Evolutionary conservation across 768 basidiomycete genomes (phyloP).

Genomic region (Pleurotus cornucopiae): DNA sequence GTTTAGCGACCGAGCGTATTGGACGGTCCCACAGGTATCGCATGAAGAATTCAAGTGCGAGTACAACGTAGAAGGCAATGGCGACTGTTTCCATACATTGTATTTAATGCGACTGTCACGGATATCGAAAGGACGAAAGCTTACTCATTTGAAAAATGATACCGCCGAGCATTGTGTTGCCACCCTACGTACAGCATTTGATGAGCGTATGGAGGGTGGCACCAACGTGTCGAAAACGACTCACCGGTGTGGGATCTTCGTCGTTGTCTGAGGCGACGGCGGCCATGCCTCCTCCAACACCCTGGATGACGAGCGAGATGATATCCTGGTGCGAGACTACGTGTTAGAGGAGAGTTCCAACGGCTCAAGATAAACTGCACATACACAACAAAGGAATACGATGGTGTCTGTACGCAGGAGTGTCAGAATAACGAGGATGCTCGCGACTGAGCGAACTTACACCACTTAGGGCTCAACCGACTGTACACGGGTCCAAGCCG

Average conservation of each 20-base stretch:
- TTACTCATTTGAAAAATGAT: constrained; percentile 55
- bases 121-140: neutral
- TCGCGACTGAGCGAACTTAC: constrained; percentile 23
- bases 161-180: constrained; percentile 56
- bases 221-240: constrained; percentile 6
- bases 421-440: neutral
- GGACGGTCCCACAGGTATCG: constrained; percentile 35
- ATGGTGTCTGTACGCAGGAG: constrained; percentile 29
- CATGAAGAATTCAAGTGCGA: constrained; percentile 41
- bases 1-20: constrained; percentile 24
- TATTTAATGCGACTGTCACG: neutral
- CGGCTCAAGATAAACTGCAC: neutral
- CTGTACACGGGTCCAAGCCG: constrained; percentile 43
- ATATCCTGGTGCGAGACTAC: constrained; percentile 35
- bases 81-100: constrained; percentile 24
- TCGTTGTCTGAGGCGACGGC: constrained; percentile 23
- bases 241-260: constrained; percentile 4
- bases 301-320: constrained; percentile 60
- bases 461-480: constrained; percentile 36
- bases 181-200: constrained; percentile 17
- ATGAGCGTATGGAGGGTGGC: constrained; percentile 8
- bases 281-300: constrained; percentile 56
- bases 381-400: constrained; percentile 34
- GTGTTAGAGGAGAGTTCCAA: neutral
- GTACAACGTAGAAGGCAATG: constrained; percentile 35